phyloP scores from a whole-genome alignment of 768 basidiomycete species.

The Leccinum rimulosum region DNA sequence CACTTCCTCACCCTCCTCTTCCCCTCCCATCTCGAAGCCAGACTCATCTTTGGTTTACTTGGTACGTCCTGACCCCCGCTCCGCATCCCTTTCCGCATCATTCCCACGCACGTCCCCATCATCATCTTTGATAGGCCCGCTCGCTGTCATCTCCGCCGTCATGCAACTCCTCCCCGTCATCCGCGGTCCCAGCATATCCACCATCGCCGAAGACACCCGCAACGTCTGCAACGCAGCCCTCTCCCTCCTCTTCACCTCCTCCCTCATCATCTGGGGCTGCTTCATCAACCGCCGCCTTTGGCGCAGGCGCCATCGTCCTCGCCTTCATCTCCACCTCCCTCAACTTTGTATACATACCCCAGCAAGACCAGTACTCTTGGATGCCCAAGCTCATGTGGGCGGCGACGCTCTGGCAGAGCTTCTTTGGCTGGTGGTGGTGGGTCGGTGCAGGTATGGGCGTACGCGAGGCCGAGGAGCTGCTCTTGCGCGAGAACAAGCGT shows the following conservation, averaged over 20 bases:
- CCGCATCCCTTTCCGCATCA: neutral
- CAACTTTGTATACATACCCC: conserved; percentile 84
- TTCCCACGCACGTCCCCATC: neutral
- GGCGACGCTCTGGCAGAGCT: conserved; percentile 95
- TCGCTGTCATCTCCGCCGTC: conserved; percentile 78
- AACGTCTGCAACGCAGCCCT: conserved; percentile 97
- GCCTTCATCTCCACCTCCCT: conserved; percentile 81
- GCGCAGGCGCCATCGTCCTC: conserved; percentile 77
- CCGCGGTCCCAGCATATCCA: conserved; percentile 34
- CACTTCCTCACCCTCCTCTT: conserved; percentile 95
- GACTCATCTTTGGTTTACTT: conserved; percentile 81
- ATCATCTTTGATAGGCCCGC: conserved; percentile 52
- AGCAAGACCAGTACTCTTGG: conserved; percentile 88
- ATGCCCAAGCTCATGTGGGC: conserved; percentile 87
- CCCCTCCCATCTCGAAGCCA: conserved; percentile 84
- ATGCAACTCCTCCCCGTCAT: conserved; percentile 81
- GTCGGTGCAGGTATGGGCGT: conserved; percentile 88
- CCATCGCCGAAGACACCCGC: conserved; percentile 69
- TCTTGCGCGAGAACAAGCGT: conserved; percentile 53
- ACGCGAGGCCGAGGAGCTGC: conserved; percentile 64
- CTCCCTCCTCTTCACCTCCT: conserved; percentile 88
- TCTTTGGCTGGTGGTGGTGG: conserved; percentile 99
- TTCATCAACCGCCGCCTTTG: conserved; percentile 88
- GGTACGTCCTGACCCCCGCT: conserved; percentile 46
- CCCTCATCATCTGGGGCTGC: conserved; percentile 91